Evolutionary conservation across 768 basidiomycete species (phyloP), one percentile per base, ranked within the genome.

Genomic region (Mycena filopes): DNA sequence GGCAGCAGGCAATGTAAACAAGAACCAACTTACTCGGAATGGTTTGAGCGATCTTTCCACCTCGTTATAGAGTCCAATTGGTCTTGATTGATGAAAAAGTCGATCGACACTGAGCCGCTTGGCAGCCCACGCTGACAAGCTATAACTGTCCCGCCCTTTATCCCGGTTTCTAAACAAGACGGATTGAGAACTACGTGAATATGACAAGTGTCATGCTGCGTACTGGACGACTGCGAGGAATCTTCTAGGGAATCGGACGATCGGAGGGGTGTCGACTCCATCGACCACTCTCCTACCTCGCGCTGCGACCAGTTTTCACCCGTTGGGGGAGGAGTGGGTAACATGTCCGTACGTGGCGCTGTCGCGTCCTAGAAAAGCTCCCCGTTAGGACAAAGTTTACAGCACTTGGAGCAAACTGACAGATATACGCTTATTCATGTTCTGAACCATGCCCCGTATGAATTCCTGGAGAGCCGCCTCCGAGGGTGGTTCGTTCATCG

Each of bases 41-140:
- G 71, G 20, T 77, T 74, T 21, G 68, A 73, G 71, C 81, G 75
- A 49, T 79, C 76, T 6, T 73, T 75, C 84, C 84, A 86, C 49
- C 70, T 69, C 10, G 42, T 59, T 13, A 75, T 53, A 43, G 42
- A 56, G 12, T 55, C 58, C 31, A 71, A 63, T n/a, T 73, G 71
- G 23, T 38, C 16, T 36, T 72, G 63, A n/a, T 68, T 60, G 28
- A 78, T 72, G 7, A 65, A 55, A 42, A 76, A 76, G 10, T 72
- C 49, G 11, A 78, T 62, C 15, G 68, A 68, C 13, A 76, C 73
- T 18, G 55, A 61, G 31, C 66, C 67, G 12, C 55, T 50, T 12
- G 51, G 28, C 45, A 69, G 60, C 15, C 77, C 78, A 41, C 72
- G 70, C 33, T 76, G 73, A 28, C 48, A 55, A 16, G 72, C 74